Percentiles rank a stretch among this genome's conserved stretches.
Conservation (phyloP, 208 protist species). For the Crithidia bombi region DNA sequence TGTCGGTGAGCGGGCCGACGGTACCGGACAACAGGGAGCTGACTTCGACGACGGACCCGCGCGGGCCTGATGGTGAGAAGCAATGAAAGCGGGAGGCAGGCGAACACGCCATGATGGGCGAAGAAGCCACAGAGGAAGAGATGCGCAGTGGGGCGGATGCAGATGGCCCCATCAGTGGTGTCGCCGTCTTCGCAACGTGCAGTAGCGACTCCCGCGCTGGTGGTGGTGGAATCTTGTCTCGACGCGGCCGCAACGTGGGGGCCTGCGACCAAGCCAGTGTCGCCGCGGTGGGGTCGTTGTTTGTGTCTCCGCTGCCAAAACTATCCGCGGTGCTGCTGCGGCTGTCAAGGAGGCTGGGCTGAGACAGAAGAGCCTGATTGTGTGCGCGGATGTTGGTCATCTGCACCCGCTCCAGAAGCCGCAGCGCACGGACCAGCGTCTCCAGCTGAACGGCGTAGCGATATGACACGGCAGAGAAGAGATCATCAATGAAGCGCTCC, state of each 20-base stretch:
- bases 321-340: conserved; percentile 5
- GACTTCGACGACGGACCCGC: not conserved
- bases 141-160: conserved; percentile 9
- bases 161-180: conserved; percentile 1
- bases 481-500: conserved; percentile 28
- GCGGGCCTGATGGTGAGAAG: not conserved
- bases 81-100: not conserved
- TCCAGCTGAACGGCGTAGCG: conserved; percentile 30
- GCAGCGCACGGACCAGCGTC: conserved; percentile 45
- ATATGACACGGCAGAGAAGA: conserved; percentile 28
- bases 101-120: not conserved
- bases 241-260: not conserved
- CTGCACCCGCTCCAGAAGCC: conserved; percentile 47
- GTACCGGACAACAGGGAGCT: conserved; percentile 22
- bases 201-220: not conserved
- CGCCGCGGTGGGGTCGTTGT: not conserved
- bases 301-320: conserved; percentile 12
- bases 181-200: not conserved
- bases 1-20: conserved; percentile 34
- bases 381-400: conserved; percentile 38
- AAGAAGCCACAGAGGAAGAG: not conserved
- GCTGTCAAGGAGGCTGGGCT: not conserved
- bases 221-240: not conserved
- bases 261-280: conserved; percentile 7
- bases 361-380: conserved; percentile 12